Evolutionary conservation across 2,329 filamentous ascomycete genomes (phyloP).

Genomic region (Grosmannia huntii): DNA sequence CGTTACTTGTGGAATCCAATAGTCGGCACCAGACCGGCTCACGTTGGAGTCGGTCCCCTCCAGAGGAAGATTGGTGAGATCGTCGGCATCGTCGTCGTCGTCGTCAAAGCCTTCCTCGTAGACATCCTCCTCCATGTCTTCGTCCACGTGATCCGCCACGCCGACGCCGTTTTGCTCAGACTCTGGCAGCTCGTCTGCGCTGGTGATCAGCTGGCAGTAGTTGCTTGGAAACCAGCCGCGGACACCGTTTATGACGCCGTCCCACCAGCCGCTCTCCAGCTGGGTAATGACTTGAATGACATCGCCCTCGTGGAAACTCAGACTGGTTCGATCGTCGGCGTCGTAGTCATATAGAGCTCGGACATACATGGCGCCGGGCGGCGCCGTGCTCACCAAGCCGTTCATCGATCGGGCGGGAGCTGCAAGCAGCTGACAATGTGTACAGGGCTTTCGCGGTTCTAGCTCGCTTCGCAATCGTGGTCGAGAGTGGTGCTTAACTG

Average conservation of each 20-base stretch:
- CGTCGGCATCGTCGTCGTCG: slow-evolving; percentile 38
- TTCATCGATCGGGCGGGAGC: slow-evolving; percentile 33
- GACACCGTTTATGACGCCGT: slow-evolving; percentile 92
- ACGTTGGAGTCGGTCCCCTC: slow-evolving; percentile 47
- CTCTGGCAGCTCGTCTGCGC: slow-evolving; percentile 59
- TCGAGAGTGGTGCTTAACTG: slow-evolving; percentile 13
- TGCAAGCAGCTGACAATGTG: slow-evolving; percentile 10
- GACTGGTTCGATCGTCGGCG: slow-evolving; percentile 87
- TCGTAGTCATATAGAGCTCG: slow-evolving; percentile 96
- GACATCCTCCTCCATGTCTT: slow-evolving; percentile 55
- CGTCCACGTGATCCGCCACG: slow-evolving; percentile 40
- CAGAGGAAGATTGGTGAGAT: slow-evolving; percentile 43
- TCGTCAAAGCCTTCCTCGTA: slow-evolving; percentile 57
- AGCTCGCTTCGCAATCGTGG: not conserved
- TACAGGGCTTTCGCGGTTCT: not conserved
- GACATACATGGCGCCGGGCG: slow-evolving; percentile 69
- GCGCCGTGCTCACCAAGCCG: slow-evolving; percentile 45
- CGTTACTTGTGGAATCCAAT: slow-evolving; percentile 97
- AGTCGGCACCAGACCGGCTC: slow-evolving; percentile 78
- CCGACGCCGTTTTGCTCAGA: slow-evolving; percentile 40
- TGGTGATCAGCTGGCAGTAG: slow-evolving; percentile 80
- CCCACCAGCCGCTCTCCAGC: slow-evolving; percentile 98
- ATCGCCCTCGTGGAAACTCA: slow-evolving; percentile 94
- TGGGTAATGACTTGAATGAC: slow-evolving; percentile 98
- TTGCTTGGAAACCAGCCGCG: slow-evolving; percentile 99